Evolutionary conservation across 495 filamentous ascomycete species (phyloP).

Genomic region (Annulohypoxylon moriforme): DNA sequence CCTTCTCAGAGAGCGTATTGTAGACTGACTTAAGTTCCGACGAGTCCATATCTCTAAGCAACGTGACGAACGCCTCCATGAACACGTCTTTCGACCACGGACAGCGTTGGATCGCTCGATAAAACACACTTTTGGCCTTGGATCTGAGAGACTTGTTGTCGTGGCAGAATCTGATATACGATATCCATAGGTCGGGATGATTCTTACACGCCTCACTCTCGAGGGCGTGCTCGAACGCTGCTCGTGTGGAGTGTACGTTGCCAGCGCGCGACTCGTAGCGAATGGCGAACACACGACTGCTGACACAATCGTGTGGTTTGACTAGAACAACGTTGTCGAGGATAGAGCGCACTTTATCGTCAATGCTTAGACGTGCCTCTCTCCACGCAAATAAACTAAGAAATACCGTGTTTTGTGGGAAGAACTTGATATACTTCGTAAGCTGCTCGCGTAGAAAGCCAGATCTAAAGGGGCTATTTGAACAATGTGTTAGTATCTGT

Average conservation of each 20-base stretch:
- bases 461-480: slow-evolving; percentile 68
- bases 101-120: slow-evolving; percentile 75
- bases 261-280: slow-evolving; percentile 69
- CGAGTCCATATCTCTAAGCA: slow-evolving; percentile 46
- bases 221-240: slow-evolving; percentile 79
- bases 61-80: slow-evolving; percentile 66
- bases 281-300: slow-evolving; percentile 74
- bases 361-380: slow-evolving; percentile 72
- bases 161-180: slow-evolving; percentile 69
- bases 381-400: slow-evolving; percentile 77
- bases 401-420: slow-evolving; percentile 83
- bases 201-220: slow-evolving; percentile 51
- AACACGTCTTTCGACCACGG: slow-evolving; percentile 81
- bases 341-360: slow-evolving; percentile 75
- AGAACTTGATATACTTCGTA: slow-evolving; percentile 66
- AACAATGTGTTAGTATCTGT: slow-evolving; percentile 30
- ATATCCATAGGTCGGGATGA: slow-evolving; percentile 70
- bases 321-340: slow-evolving; percentile 61
- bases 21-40: slow-evolving; percentile 66
- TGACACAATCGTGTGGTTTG: slow-evolving; percentile 57
- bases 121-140: slow-evolving; percentile 64
- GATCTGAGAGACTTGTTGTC: slow-evolving; percentile 40
- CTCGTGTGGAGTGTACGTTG: slow-evolving; percentile 69
- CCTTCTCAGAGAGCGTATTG: slow-evolving; percentile 52
- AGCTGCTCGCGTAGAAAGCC: slow-evolving; percentile 70